Conservation (phyloP, 2,329 filamentous ascomycete species). For the Magnaporthiopsis rhizophila region DNA sequence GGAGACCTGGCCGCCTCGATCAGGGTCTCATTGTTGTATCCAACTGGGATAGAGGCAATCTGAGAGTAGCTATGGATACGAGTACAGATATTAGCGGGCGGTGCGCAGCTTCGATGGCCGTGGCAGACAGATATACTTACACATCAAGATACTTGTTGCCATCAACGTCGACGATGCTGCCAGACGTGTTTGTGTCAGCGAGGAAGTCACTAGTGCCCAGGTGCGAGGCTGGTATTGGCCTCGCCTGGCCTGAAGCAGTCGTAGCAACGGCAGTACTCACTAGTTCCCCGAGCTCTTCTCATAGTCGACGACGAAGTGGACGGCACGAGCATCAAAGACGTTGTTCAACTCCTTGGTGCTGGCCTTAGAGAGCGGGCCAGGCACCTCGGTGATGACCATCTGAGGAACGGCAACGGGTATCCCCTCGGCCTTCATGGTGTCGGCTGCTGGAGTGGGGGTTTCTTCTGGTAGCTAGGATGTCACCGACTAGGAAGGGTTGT, state of each 20-base stretch:
- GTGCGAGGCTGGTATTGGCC: too few species aligned
- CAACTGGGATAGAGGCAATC: conserved; percentile 76
- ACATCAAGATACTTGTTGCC: conserved; percentile 42
- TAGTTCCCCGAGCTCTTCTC: conserved; percentile 45
- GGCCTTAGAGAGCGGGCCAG: conserved; percentile 31
- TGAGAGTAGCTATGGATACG: conserved; percentile 54
- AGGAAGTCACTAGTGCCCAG: neutral
- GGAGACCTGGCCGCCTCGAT: conserved; percentile 56
- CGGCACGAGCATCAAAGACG: conserved; percentile 42
- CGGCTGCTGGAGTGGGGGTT: neutral
- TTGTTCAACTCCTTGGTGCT: conserved; percentile 33
- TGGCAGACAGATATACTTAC: conserved; percentile 21
- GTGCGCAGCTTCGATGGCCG: neutral
- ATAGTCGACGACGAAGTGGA: conserved; percentile 46
- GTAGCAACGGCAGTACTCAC: conserved; percentile 13
- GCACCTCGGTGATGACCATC: conserved; percentile 20
- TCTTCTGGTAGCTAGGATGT: neutral
- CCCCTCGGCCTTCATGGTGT: neutral
- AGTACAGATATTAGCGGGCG: neutral
- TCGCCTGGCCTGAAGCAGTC: neutral
- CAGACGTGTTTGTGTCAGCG: neutral
- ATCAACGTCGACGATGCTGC: conserved; percentile 37
- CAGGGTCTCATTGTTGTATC: conserved; percentile 71
- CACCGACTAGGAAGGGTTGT: too few species aligned
- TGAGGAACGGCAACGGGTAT: neutral